Evolutionary conservation across 306 rosid species (phyloP).

Genomic region (Vicia villosa): DNA sequence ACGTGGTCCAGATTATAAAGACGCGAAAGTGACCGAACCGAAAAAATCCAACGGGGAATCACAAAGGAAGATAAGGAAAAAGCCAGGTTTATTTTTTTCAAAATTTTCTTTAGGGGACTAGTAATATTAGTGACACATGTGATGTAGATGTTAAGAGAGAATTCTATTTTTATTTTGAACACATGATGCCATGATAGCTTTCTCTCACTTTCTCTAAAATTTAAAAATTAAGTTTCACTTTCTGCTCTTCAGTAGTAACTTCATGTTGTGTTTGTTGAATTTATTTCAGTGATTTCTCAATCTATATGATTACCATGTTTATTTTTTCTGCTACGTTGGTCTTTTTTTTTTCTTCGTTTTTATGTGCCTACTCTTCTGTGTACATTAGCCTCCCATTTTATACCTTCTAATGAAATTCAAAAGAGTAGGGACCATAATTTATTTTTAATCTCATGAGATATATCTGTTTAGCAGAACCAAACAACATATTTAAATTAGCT

Average conservation of each 20-base stretch:
- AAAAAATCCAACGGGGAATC: conserved; percentile 37
- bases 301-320: conserved; percentile 25
- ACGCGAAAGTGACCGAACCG: conserved; percentile 8
- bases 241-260: conserved; percentile 23
- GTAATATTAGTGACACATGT: neutral
- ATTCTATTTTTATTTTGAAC: neutral
- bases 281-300: neutral
- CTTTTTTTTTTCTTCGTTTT: neutral
- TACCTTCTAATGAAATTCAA: conserved; percentile 31
- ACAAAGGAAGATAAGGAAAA: conserved; percentile 43
- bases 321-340: conserved; percentile 6
- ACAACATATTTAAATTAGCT: conserved; percentile 30
- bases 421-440: neutral
- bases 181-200: neutral
- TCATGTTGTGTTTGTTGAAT: neutral
- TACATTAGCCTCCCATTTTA: conserved; percentile 11
- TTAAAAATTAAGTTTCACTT: conserved; percentile 6
- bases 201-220: neutral
- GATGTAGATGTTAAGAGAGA: neutral
- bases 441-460: conserved; percentile 10
- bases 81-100: conserved; percentile 47
- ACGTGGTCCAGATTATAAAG: conserved; percentile 36
- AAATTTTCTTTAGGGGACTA: neutral
- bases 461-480: neutral
- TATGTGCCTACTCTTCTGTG: neutral